Evolutionary conservation across 208 protist species (phyloP).

Genomic region (Crithidia acanthocephali): DNA sequence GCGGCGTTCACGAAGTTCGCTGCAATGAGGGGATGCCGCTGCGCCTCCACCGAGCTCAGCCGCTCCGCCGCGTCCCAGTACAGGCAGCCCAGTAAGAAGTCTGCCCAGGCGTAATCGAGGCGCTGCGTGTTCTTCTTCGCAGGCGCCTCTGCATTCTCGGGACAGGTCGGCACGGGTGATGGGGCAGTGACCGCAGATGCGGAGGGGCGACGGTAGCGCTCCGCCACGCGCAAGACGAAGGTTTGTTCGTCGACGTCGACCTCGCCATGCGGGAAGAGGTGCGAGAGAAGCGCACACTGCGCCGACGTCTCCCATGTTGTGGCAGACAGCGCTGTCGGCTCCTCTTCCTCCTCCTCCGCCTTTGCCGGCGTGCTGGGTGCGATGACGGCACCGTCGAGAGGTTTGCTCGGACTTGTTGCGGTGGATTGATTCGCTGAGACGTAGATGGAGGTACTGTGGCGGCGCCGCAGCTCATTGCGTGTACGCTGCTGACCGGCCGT

Average conservation of each 20-base stretch:
- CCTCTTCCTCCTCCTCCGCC: background rate
- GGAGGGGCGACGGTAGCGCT: background rate
- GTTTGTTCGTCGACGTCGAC: constrained; percentile 7
- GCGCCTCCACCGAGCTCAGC: constrained; percentile 58
- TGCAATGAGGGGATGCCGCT: constrained; percentile 57
- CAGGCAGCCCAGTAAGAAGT: constrained; percentile 68
- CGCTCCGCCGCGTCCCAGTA: constrained; percentile 60
- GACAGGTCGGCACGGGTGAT: too few relatives aligned
- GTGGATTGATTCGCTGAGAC: background rate
- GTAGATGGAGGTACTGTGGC: constrained; percentile 6
- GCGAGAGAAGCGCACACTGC: constrained; percentile 25
- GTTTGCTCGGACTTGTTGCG: background rate
- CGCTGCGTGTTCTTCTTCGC: background rate
- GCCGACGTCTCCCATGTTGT: constrained; percentile 33
- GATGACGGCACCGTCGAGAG: background rate
- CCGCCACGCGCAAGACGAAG: constrained; percentile 10
- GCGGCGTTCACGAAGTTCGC: constrained; percentile 6
- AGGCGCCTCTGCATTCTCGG: too few relatives aligned
- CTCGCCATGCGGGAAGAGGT: constrained; percentile 21
- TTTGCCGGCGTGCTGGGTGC: background rate
- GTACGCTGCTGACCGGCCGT: constrained; percentile 26
- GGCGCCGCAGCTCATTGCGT: background rate
- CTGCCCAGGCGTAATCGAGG: constrained; percentile 23
- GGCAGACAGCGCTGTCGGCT: background rate
- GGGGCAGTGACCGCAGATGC: background rate